Conservation (phyloP, 148 eudicot genomes). For the Amaranthus hypochondriacus region DNA sequence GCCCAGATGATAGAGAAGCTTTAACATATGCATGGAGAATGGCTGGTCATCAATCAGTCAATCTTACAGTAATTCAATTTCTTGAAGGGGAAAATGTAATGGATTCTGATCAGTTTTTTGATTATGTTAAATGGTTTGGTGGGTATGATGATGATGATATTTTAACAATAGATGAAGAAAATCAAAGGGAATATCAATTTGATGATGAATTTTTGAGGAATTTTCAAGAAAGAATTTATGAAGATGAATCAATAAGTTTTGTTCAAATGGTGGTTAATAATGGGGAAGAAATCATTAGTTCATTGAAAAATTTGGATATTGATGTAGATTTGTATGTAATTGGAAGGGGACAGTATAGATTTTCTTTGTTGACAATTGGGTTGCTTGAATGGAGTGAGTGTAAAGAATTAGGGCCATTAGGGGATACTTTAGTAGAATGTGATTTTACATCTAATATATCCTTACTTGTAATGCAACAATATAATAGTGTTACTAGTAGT, state of each 20-base stretch:
- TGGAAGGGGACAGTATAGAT: constrained; percentile 31
- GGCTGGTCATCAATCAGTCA: constrained; percentile 29
- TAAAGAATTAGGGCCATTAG: constrained; percentile 42
- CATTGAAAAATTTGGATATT: constrained; percentile 39
- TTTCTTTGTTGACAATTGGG: constrained; percentile 29
- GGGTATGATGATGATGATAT: not conserved
- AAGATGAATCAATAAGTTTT: constrained; percentile 24
- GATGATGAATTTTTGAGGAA: constrained; percentile 36
- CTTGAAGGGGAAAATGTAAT: constrained; percentile 21
- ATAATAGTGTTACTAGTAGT: not conserved
- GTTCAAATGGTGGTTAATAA: constrained; percentile 34
- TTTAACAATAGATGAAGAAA: constrained; percentile 16
- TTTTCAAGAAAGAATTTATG: constrained; percentile 15
- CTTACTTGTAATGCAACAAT: constrained; percentile 43
- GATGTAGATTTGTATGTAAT: constrained; percentile 41
- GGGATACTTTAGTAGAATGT: constrained; percentile 42
- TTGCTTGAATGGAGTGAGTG: constrained; percentile 42
- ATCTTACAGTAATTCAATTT: constrained; percentile 50
- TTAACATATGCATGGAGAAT: constrained; percentile 55
- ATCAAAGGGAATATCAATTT: constrained; percentile 29
- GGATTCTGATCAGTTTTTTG: not conserved
- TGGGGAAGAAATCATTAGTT: constrained; percentile 40
- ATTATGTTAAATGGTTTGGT: not conserved
- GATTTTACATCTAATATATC: constrained; percentile 36
- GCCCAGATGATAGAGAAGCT: constrained; percentile 78